A percentile compares a stretch with the other conserved stretches of the same genome.
phyloP scores from a whole-genome alignment of 2,329 filamentous ascomycete species.

The Phaeosphaeria sp. region DNA sequence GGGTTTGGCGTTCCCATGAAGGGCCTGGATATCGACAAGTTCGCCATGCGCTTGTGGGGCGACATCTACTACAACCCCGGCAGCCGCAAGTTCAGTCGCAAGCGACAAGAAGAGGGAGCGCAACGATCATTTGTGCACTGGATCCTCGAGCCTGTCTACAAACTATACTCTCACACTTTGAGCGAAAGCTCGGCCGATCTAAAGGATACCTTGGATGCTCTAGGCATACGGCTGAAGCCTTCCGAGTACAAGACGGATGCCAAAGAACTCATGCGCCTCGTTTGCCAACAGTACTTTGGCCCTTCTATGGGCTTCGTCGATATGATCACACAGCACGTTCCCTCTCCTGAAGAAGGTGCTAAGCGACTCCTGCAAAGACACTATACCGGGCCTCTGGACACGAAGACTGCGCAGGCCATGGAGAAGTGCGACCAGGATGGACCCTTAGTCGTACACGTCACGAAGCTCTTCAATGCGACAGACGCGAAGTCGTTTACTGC shows the following conservation, averaged over 20 bases:
- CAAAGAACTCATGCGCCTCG: slow-evolving; percentile 83
- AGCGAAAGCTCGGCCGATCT: slow-evolving; percentile 87
- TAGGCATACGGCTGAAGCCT: slow-evolving; percentile 89
- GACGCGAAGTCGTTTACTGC: slow-evolving; percentile 93
- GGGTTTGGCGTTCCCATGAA: slow-evolving; percentile 45
- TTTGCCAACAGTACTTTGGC: slow-evolving; percentile 96
- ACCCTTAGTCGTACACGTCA: slow-evolving; percentile 87
- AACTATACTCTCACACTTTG: slow-evolving; percentile 93
- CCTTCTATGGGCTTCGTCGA: slow-evolving; percentile 90
- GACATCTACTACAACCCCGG: slow-evolving; percentile 95
- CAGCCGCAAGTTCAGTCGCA: slow-evolving; percentile 90
- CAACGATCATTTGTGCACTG: slow-evolving; percentile 93
- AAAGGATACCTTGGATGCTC: slow-evolving; percentile 75
- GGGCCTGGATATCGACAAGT: slow-evolving; percentile 76
- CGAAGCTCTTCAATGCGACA: slow-evolving; percentile 88
- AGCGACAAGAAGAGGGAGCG: slow-evolving; percentile 78
- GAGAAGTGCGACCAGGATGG: slow-evolving; percentile 84
- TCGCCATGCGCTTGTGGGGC: slow-evolving; percentile 88
- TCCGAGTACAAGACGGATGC: slow-evolving; percentile 91
- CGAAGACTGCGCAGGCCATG: slow-evolving; percentile 81
- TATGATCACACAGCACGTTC: slow-evolving; percentile 89
- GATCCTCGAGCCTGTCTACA: slow-evolving; percentile 95
- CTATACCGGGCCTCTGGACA: slow-evolving; percentile 90
- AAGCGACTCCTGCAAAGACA: slow-evolving; percentile 80
- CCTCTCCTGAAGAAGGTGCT: slow-evolving; percentile 82